Evolutionary conservation across 306 rosid species (phyloP).

Genomic region (Datisca glomerata): DNA sequence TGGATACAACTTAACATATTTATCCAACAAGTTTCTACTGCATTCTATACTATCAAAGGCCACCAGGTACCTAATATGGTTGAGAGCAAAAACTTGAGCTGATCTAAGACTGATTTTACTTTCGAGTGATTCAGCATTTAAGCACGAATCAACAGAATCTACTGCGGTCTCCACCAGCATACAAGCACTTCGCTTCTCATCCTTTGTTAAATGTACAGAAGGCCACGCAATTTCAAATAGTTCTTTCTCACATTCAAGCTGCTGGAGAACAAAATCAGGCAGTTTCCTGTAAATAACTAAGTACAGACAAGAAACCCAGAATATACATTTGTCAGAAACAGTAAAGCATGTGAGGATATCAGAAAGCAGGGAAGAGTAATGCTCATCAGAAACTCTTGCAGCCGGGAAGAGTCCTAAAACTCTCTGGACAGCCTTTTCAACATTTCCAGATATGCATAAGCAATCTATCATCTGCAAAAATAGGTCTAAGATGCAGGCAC

Average conservation of each 20-base stretch:
- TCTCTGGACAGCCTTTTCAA: slow-evolving; percentile 59
- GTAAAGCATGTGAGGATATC: slow-evolving; percentile 64
- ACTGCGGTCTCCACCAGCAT: slow-evolving; percentile 52
- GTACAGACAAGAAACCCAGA: slow-evolving; percentile 89
- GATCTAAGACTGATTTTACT: slow-evolving; percentile 36
- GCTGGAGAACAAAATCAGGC: slow-evolving; percentile 64
- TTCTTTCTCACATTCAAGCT: slow-evolving; percentile 79
- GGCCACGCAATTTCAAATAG: slow-evolving; percentile 75
- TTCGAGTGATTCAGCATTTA: slow-evolving; percentile 38
- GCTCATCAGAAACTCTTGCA: slow-evolving; percentile 33
- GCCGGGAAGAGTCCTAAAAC: slow-evolving; percentile 33
- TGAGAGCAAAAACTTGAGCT: slow-evolving; percentile 64
- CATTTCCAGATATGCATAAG: slow-evolving; percentile 78
- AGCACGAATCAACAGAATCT: slow-evolving; percentile 31
- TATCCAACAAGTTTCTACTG: slow-evolving; percentile 43
- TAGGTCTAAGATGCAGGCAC: slow-evolving; percentile 82
- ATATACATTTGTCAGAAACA: slow-evolving; percentile 81
- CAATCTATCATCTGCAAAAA: slow-evolving; percentile 81
- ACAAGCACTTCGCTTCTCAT: slow-evolving; percentile 56
- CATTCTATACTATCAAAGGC: slow-evolving; percentile 45
- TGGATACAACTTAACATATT: slow-evolving; percentile 54
- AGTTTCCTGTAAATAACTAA: slow-evolving; percentile 85
- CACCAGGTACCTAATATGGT: slow-evolving; percentile 64
- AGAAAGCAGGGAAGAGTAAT: slow-evolving; percentile 32
- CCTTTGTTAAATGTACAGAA: slow-evolving; percentile 28